Base-by-base conservation (phyloP, 129 eudicot species). In the Logfia minima region DNA sequence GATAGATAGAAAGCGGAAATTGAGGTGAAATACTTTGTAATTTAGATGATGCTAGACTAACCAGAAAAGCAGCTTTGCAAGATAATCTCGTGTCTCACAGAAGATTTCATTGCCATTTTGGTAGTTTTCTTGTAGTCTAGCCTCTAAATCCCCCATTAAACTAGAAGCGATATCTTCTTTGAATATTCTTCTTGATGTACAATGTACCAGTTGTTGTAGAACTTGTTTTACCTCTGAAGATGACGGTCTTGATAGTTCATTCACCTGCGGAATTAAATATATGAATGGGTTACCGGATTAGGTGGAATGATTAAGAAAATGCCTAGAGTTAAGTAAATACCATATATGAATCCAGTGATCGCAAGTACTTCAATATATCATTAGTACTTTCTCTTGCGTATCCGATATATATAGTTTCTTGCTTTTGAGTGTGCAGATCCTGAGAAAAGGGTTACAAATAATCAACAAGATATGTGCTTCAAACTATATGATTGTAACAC, bases 1-100 rank as follows among this genome's bases (percentile, higher is more conserved):
- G 2, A 18, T 55, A n/a, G 21, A 13, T n/a, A 32, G 7, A 22
- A 23, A 13, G 31, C 18, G n/a, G 31, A 41, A 21, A 69, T 16
- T 17, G 29, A 71, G 9, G 10, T 53, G 0, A 3, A 56, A 61
- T 18, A n/a, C 6, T 4, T 8, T 0, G 6, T 23, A 14, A 24
- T 48, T 69, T 6, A 24, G 63, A 62, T n/a, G 60, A 70, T 39
- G 35, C 3, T 34, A 48, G 26, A 77, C 91, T 79, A 19, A 91
- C 97, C 93, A 89, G 86, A 87, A 92, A 75, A 92, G 97, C 72
- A 89, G 87, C 72, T 89, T 89, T 24, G 91, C 91, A 60, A 92
- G 79, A 82, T 89, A 83, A 84, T 92, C 93, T 67, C 90, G 70
- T 4, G 90, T 81, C 79, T 86, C 85, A 71, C 87, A 63, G 16